Evolutionary conservation across 1,139 yeast species (phyloP).

Genomic region (Kluyveromyces sp.): DNA sequence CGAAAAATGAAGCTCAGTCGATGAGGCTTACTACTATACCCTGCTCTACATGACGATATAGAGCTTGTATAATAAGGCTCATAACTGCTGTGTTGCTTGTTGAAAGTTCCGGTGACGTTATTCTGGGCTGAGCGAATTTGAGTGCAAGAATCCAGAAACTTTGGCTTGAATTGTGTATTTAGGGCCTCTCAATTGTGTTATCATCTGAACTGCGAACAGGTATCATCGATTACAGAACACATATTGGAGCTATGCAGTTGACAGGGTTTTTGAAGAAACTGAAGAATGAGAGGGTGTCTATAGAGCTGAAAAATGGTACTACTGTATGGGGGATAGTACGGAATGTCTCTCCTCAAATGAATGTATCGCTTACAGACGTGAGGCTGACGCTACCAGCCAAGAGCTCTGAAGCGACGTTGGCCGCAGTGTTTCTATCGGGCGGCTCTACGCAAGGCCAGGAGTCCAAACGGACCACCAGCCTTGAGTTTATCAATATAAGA

Average conservation of each 20-base stretch:
- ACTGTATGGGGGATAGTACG: conserved; percentile 63
- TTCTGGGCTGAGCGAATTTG: too few relatives aligned
- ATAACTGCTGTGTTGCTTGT: too few relatives aligned
- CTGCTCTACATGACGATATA: too few relatives aligned
- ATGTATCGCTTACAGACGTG: conserved; percentile 75
- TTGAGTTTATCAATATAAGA: conserved; percentile 78
- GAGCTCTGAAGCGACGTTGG: conserved; percentile 22
- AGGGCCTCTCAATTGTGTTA: background rate
- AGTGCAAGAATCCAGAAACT: too few relatives aligned
- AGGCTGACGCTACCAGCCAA: conserved; percentile 35
- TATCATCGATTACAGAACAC: background rate
- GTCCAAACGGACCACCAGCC: conserved; percentile 57
- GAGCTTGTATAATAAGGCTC: background rate
- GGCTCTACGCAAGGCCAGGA: conserved; percentile 22
- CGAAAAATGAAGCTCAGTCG: background rate
- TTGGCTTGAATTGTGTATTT: background rate
- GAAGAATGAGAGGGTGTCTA: conserved; percentile 80
- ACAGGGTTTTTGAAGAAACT: conserved; percentile 80
- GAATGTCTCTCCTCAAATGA: conserved; percentile 89
- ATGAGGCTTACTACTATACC: background rate
- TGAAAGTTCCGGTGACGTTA: too few relatives aligned
- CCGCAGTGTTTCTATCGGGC: conserved; percentile 23
- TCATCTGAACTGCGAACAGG: background rate
- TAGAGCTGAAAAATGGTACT: conserved; percentile 88
- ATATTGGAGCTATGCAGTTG: conserved; percentile 42